Evolutionary conservation across 2,329 filamentous ascomycete species (phyloP).

Genomic region (Paecilomyces sp.): DNA sequence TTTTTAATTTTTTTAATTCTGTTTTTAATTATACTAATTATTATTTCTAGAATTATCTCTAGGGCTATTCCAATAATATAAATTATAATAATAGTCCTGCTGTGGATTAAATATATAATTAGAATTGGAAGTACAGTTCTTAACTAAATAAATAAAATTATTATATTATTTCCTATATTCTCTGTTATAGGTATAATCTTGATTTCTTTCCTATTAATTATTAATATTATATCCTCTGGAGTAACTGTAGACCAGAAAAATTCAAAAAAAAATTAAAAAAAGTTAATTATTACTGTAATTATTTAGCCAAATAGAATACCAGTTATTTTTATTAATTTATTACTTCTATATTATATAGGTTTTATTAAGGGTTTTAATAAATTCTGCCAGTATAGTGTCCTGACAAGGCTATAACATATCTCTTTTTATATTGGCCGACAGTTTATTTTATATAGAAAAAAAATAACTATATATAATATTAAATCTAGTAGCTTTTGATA

Average conservation of each 20-base stretch:
- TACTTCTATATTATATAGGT: neutral
- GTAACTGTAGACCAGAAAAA: neutral
- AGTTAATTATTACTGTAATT: neutral
- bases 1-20: neutral
- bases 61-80: too few relatives aligned
- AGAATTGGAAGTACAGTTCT: neutral
- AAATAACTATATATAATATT: too few relatives aligned
- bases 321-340: neutral
- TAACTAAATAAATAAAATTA: neutral
- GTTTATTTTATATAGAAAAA: too few relatives aligned
- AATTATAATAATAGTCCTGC: neutral
- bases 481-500: too few relatives aligned
- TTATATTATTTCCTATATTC: neutral
- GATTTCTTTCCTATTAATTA: neutral
- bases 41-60: too few relatives aligned
- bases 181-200: neutral
- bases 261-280: neutral
- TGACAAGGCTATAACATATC: too few relatives aligned
- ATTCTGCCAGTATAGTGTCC: too few relatives aligned
- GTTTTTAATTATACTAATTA: neutral
- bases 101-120: too few relatives aligned
- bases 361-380: too few relatives aligned
- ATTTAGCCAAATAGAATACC: neutral
- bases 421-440: too few relatives aligned
- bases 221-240: neutral